Base-by-base conservation (phyloP, 495 filamentous ascomycete species). In the Astrothelium macrocarpum region DNA sequence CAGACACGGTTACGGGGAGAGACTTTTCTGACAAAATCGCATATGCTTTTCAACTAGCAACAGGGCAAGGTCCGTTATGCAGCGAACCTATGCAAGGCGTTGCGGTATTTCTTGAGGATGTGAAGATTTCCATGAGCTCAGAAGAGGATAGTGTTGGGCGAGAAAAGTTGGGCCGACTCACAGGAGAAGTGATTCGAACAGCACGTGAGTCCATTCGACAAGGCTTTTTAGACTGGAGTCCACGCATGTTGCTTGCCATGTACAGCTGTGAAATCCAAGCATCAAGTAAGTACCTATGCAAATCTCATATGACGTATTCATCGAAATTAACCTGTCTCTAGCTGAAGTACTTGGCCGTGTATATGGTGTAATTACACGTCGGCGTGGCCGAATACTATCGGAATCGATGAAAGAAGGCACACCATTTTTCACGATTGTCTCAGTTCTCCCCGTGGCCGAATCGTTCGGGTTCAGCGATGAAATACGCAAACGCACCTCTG, bases 261-360 rank as follows among this genome's bases (percentile, higher is more conserved):
- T 98, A 98, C 78, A 90, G 86, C 62, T 93, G 90, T 73, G 93
- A 97, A 71, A 97, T 98, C 68, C 95, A 97, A 81, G 90, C 93
- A 59, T 90, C 89, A 43, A 90, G 89, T 93, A 81, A 70, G 85
- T 77, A 14, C 18, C 12, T 25, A 4, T 14, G 12, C 62, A 34
- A 23, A 7, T 34, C 14, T 1, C 2, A 16, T 26, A 18, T 25
- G 34, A 29, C 23, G 4, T 10, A 58, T 34, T 14, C 18, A 3
- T 59, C 63, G 64, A 67, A 67, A 65, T 58, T 62, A 31, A 32
- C 62, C 25, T n/a, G 32, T 53, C 39, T 42, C 73, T 70, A 88
- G 88, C 91, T 71, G 93, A 96, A 77, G 94, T 97, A 64, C 85
- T 98, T 18, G 94, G 94, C 32, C 87, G 90, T 59, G 94, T 97